Percentiles rank a stretch among this genome's conserved stretches.
Evolutionary conservation across 768 basidiomycete genomes (phyloP).

Genomic region (Collybiopsis confluens): DNA sequence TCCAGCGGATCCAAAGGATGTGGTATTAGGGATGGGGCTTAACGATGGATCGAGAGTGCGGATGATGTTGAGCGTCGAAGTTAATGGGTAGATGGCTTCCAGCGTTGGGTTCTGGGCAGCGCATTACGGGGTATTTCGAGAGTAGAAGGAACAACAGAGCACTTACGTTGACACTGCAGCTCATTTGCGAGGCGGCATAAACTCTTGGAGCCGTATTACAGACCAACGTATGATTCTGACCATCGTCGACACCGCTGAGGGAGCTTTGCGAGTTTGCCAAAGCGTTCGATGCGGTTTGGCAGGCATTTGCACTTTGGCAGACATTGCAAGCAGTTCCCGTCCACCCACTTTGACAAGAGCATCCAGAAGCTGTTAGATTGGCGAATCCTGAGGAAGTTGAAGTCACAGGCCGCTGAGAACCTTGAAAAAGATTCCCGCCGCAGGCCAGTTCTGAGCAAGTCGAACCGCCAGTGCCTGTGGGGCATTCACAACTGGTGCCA

Average conservation of each 20-base stretch:
- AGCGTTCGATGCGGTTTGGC: constrained; percentile 54
- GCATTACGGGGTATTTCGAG: not conserved
- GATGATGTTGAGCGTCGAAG: constrained; percentile 72
- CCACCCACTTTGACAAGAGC: constrained; percentile 75
- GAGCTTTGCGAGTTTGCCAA: not conserved
- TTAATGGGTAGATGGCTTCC: constrained; percentile 67
- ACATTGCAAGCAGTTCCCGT: constrained; percentile 77
- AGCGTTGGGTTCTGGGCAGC: constrained; percentile 73
- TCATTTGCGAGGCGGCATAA: constrained; percentile 78
- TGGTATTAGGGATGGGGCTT: constrained; percentile 63
- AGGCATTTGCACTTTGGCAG: constrained; percentile 63
- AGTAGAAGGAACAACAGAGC: not conserved
- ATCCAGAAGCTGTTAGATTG: constrained; percentile 65
- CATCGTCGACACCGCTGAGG: constrained; percentile 20
- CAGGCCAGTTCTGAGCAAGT: constrained; percentile 70
- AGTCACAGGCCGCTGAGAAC: constrained; percentile 50
- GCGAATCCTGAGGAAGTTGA: constrained; percentile 39
- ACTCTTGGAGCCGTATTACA: constrained; percentile 71
- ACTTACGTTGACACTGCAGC: constrained; percentile 78
- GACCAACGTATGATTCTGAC: constrained; percentile 60
- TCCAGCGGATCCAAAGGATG: constrained; percentile 51
- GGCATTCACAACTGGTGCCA: constrained; percentile 67
- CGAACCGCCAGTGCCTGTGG: constrained; percentile 73
- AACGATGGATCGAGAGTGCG: constrained; percentile 67
- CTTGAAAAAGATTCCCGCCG: constrained; percentile 79